A percentile compares a stretch with the other conserved stretches of the same genome.
Conservation (phyloP, 768 basidiomycete genomes). For the Lactarius psammicola region DNA sequence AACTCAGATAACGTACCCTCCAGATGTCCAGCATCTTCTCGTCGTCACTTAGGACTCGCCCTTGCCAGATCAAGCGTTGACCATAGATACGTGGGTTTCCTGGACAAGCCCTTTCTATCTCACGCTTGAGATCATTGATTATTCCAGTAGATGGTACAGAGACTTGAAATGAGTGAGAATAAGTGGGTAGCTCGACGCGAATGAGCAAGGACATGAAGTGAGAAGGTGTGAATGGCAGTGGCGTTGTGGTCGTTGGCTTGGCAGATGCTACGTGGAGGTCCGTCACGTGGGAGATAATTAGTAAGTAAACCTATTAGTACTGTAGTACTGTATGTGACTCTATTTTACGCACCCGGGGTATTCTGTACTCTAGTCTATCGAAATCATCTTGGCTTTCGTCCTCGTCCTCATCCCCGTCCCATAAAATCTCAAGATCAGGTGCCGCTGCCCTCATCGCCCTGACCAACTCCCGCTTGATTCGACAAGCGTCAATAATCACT, state of each 20-base stretch:
- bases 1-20: conserved; percentile 49
- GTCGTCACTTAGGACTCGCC: conserved; percentile 60
- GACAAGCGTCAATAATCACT: conserved; percentile 18
- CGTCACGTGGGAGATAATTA: conserved; percentile 13
- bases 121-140: conserved; percentile 63
- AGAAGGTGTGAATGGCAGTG: neutral
- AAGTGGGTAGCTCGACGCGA: conserved; percentile 74
- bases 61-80: conserved; percentile 75
- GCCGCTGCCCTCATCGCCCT: neutral
- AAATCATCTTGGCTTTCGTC: neutral
- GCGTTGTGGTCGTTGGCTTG: neutral
- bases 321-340: neutral
- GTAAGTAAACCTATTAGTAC: neutral
- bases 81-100: conserved; percentile 68
- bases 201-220: conserved; percentile 37
- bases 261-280: conserved; percentile 27
- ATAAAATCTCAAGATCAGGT: conserved; percentile 15
- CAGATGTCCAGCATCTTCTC: conserved; percentile 67
- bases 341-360: neutral
- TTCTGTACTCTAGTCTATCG: neutral
- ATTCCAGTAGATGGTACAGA: conserved; percentile 48
- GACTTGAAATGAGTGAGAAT: conserved; percentile 63
- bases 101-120: conserved; percentile 57
- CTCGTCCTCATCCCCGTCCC: conserved; percentile 7
- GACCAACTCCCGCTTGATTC: conserved; percentile 2